Conservation (phyloP, 176 grass and related monocot species). For the Eleusine coracana region DNA sequence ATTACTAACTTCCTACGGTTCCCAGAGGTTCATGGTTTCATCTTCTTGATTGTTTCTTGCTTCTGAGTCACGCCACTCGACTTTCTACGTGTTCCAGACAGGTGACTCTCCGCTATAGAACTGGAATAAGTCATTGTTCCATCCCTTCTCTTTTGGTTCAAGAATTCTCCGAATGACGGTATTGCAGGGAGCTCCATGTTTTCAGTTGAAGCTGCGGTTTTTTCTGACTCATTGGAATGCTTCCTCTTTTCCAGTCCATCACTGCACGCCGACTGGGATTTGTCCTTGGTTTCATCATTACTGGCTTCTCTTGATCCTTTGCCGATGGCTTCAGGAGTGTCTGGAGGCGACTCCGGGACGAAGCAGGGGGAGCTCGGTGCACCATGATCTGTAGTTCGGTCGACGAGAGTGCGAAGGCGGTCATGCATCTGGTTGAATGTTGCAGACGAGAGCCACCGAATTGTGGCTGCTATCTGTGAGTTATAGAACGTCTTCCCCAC, state of each 20-base stretch:
- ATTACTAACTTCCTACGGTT: slow-evolving; percentile 40
- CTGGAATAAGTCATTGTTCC: slow-evolving; percentile 28
- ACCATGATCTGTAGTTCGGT: slow-evolving; percentile 9
- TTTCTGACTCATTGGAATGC: background rate
- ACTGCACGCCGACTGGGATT: background rate
- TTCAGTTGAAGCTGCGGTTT: slow-evolving; percentile 3
- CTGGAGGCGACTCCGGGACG: slow-evolving; percentile 28
- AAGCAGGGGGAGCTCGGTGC: slow-evolving; percentile 8
- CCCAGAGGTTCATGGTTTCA: slow-evolving; percentile 42
- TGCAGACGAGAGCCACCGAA: slow-evolving; percentile 75
- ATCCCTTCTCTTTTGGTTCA: slow-evolving; percentile 55
- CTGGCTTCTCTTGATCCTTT: slow-evolving; percentile 12
- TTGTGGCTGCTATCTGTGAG: slow-evolving; percentile 88
- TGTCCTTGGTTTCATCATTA: slow-evolving; percentile 12
- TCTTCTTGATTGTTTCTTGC: slow-evolving; percentile 56
- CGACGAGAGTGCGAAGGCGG: slow-evolving; percentile 35
- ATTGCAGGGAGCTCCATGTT: slow-evolving; percentile 58
- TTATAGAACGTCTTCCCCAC: slow-evolving; percentile 86
- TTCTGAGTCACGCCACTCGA: slow-evolving; percentile 22
- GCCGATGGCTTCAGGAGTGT: background rate
- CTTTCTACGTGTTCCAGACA: slow-evolving; percentile 39
- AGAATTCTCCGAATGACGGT: slow-evolving; percentile 73
- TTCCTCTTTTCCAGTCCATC: background rate
- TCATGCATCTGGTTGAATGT: slow-evolving; percentile 67
- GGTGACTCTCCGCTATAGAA: slow-evolving; percentile 19